phyloP scores from a whole-genome alignment of 495 filamentous ascomycete genomes.

The Penicillium lividum region DNA sequence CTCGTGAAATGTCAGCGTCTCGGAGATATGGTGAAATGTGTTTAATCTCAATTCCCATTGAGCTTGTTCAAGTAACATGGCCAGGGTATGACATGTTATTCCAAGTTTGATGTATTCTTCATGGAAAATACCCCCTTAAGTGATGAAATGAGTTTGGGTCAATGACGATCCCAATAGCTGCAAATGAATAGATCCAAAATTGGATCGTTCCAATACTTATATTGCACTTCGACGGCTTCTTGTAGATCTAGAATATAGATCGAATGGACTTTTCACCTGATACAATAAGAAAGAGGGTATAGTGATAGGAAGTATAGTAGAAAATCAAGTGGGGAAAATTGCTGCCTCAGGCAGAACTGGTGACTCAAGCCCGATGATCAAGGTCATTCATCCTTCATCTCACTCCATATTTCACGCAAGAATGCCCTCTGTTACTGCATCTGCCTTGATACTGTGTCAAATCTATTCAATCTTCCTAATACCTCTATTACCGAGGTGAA shows the following conservation, averaged over 20 bases:
- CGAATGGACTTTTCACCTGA: too few relatives aligned
- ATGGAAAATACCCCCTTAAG: constrained; percentile 22
- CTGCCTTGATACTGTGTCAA: neutral
- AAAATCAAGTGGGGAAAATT: neutral
- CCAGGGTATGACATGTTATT: constrained; percentile 3
- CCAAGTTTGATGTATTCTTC: constrained; percentile 12
- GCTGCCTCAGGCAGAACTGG: constrained; percentile 25
- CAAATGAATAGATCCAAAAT: neutral
- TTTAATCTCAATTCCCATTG: constrained; percentile 11
- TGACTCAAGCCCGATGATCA: constrained; percentile 21
- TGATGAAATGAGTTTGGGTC: constrained; percentile 7
- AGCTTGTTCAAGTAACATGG: constrained; percentile 9
- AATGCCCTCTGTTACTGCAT: constrained; percentile 16
- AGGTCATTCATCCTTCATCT: constrained; percentile 3
- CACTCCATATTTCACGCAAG: constrained; percentile 9
- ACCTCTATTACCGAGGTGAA: constrained; percentile 15
- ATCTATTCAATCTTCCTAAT: constrained; percentile 15
- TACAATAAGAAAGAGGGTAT: too few relatives aligned
- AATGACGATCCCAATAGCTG: neutral
- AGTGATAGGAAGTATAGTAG: too few relatives aligned
- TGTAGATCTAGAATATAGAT: neutral
- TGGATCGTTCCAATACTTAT: neutral
- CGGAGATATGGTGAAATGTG: constrained; percentile 7
- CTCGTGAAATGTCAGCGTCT: neutral
- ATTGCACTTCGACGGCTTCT: neutral